A percentile compares a stretch with the other conserved stretches of the same genome.
Conservation (phyloP, 352 stramenopile genomes). For the Phytophthora brassicae region DNA sequence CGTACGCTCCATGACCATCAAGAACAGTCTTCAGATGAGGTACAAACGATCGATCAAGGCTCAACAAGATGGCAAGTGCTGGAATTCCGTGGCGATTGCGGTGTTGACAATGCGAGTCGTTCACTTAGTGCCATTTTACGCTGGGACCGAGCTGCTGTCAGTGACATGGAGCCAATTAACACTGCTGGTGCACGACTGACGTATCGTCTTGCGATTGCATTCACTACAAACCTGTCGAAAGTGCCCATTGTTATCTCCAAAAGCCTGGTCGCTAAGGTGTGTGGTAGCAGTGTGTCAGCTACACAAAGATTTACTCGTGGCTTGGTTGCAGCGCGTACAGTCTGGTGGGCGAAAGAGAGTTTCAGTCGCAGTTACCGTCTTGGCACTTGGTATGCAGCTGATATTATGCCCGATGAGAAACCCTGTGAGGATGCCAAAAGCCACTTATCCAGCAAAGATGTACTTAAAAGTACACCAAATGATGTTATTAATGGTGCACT, state of each 20-base stretch:
- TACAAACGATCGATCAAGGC: conserved; percentile 9
- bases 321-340: conserved; percentile 46
- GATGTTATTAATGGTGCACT: conserved; percentile 13
- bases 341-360: conserved; percentile 82
- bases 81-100: conserved; percentile 33
- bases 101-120: conserved; percentile 44
- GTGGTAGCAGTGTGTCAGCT: conserved; percentile 36
- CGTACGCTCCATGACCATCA: conserved; percentile 22
- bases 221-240: conserved; percentile 49
- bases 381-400: conserved; percentile 72
- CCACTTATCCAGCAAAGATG: not conserved
- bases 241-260: conserved; percentile 69
- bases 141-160: conserved; percentile 47
- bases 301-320: conserved; percentile 54
- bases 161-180: conserved; percentile 37
- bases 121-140: conserved; percentile 53
- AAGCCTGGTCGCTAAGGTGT: conserved; percentile 70
- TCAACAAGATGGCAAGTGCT: conserved; percentile 38
- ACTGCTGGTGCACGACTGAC: conserved; percentile 47
- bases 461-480: not conserved
- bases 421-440: conserved; percentile 5
- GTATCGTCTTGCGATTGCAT: conserved; percentile 60
- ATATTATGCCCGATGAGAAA: conserved; percentile 33
- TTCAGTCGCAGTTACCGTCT: conserved; percentile 73
- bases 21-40: conserved; percentile 14